These are phyloP conservation scores for Kalmusia sp. DNA, from an alignment of 2,329 filamentous ascomycete species.

Conservation along the genomic window DNA sequence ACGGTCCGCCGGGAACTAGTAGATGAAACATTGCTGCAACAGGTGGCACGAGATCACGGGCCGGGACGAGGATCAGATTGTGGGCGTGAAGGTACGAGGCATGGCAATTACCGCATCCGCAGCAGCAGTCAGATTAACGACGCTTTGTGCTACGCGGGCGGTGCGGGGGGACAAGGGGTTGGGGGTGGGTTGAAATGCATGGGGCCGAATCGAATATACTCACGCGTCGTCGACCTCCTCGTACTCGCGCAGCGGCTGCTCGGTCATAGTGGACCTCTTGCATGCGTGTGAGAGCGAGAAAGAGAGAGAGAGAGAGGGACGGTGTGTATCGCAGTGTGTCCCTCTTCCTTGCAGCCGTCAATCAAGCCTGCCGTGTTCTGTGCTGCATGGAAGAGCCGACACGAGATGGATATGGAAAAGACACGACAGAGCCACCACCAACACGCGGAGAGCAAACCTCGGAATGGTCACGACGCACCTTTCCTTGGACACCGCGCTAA, in stretches of 20 bases:
- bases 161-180: slow-evolving; percentile 18
- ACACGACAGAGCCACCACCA: slow-evolving; percentile 9
- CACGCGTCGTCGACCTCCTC: not conserved
- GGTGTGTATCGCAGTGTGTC: not conserved
- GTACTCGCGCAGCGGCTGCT: too few species aligned
- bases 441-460: not conserved
- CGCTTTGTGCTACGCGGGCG: slow-evolving; percentile 31
- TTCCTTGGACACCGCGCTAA: slow-evolving; percentile 6
- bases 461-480: slow-evolving; percentile 1
- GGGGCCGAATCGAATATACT: slow-evolving; percentile 12
- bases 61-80: slow-evolving; percentile 35
- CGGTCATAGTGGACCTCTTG: too few species aligned
- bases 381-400: not conserved
- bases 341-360: slow-evolving; percentile 5
- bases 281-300: too few species aligned
- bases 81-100: slow-evolving; percentile 19
- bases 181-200: slow-evolving; percentile 26
- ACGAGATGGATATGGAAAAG: not conserved
- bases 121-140: slow-evolving; percentile 43
- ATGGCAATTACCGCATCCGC: slow-evolving; percentile 33
- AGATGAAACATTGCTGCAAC: slow-evolving; percentile 33
- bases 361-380: not conserved
- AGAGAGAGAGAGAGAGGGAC: too few species aligned
- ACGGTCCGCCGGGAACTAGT: slow-evolving; percentile 27
- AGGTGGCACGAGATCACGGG: slow-evolving; percentile 34